Evolutionary conservation across 106 monocot species (phyloP).

Genomic region (Dioscorea zingiberensis): DNA sequence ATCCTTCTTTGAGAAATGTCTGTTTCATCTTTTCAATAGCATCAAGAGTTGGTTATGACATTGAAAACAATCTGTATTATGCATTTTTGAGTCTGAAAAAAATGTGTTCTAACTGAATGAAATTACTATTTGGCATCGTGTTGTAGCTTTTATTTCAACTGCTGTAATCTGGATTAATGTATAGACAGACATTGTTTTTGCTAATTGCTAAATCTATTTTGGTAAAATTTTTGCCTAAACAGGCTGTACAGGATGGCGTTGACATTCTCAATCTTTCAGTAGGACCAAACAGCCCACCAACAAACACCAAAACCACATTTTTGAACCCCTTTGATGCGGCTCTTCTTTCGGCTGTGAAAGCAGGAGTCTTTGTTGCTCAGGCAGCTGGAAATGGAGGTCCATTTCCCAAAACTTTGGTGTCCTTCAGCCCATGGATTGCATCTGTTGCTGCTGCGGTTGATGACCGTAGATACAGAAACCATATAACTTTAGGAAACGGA

Average conservation of each 20-base stretch:
- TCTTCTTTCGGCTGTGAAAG: slow-evolving; percentile 95
- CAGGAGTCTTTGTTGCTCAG: slow-evolving; percentile 97
- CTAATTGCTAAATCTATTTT: background rate
- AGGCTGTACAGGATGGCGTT: slow-evolving; percentile 98
- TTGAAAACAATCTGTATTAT: no score
- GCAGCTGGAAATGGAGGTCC: slow-evolving; percentile 98
- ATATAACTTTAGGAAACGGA: slow-evolving; percentile 81
- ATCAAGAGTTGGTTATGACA: no score
- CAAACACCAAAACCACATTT: slow-evolving; percentile 81
- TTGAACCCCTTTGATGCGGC: slow-evolving; percentile 96
- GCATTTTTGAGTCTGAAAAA: no score
- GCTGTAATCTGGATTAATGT: no score
- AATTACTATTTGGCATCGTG: no score
- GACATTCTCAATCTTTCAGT: slow-evolving; percentile 97
- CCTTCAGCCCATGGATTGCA: slow-evolving; percentile 95
- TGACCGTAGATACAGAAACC: slow-evolving; percentile 93
- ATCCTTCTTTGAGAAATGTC: no score
- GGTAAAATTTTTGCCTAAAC: slow-evolving; percentile 20
- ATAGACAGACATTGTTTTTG: no score
- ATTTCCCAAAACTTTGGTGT: slow-evolving; percentile 88
- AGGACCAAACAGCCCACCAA: slow-evolving; percentile 90
- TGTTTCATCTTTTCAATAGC: no score
- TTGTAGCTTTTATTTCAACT: no score
- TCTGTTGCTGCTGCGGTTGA: slow-evolving; percentile 98
- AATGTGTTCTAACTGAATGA: no score